Evolutionary conservation across 257 asterid genomes (phyloP), one percentile per base, ranked within the genome.

Genomic region (Rehmannia glutinosa): DNA sequence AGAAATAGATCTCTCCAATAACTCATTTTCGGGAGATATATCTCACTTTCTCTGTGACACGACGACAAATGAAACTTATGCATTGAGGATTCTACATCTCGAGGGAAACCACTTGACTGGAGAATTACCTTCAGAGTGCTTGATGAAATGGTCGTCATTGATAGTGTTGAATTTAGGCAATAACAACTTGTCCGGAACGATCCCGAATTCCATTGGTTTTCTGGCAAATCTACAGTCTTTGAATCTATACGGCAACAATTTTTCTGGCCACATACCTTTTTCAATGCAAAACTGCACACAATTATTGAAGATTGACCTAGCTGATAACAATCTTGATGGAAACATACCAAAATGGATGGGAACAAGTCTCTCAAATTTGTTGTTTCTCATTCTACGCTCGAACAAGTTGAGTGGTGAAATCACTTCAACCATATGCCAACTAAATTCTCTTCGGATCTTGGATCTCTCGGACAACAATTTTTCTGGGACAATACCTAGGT

Each of bases 151-250:
- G 78, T 39, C 68, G 0, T 4, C n/a, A 0, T 17, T 74, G 5
- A 0, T 0, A 2, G 35, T 21, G 8, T 25, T 81, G 27, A 69
- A 72, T 38, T 1, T 81, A 16, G 73, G 61, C 47, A 60, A 69
- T 21, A 81, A 81, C 53, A 55, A 64, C 20, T n/a, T 81, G 6
- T 64, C 65, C 1, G 86, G 83, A 41, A 65, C 23, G 4, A 72
- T 81, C 20, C 81, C 86, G 16, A 43, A 51, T 15, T 78, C 86
- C 51, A 24, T 75, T 8, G 78, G 81, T 0, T 32, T 56, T 68
- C 63, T 79, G 6, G 11, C 24, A 1, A 2, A 45, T 0, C 19
- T 75, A 50, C 0, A 10, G 54, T 75, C 76, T 68, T 64, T 72
- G 60, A 64, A 75, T 65, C 49, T 79, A 8, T 3, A 42, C 21